phyloP scores from a whole-genome alignment of 2,329 filamentous ascomycete species.

The Colletotrichum tropicicola region DNA sequence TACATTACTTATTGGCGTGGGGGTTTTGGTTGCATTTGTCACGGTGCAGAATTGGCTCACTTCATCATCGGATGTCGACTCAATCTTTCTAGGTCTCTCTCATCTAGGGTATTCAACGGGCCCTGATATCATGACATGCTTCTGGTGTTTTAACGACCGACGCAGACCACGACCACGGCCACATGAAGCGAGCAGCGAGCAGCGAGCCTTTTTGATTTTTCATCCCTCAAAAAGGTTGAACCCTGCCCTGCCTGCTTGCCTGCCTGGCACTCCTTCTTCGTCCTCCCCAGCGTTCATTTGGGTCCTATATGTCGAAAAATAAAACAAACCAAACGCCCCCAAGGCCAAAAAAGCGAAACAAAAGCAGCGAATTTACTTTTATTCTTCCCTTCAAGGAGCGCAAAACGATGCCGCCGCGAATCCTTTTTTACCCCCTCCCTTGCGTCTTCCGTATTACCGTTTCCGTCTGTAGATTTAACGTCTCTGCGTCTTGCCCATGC shows the following conservation, averaged over 20 bases:
- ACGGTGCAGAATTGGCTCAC: background rate
- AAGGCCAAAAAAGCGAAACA: slow-evolving; percentile 16
- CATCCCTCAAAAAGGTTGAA: background rate
- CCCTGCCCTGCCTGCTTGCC: no score
- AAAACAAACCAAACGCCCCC: slow-evolving; percentile 23
- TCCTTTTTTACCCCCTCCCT: background rate
- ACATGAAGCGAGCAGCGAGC: background rate
- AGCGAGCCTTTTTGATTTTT: background rate
- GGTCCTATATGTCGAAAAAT: slow-evolving; percentile 11
- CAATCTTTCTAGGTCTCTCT: slow-evolving; percentile 8
- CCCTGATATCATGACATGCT: slow-evolving; percentile 3
- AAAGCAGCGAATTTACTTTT: slow-evolving; percentile 27
- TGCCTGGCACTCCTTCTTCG: background rate
- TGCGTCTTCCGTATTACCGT: slow-evolving; percentile 17
- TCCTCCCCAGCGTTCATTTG: background rate
- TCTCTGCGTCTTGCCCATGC: slow-evolving; percentile 87
- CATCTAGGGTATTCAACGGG: slow-evolving; percentile 25
- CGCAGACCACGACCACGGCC: background rate
- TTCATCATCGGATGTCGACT: background rate
- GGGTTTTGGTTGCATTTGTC: background rate
- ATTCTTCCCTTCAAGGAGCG: slow-evolving; percentile 15
- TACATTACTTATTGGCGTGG: background rate
- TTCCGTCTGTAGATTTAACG: slow-evolving; percentile 55
- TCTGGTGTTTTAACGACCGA: background rate
- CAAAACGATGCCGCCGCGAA: slow-evolving; percentile 18